A percentile compares a stretch with the other conserved stretches of the same genome.
Conservation (phyloP, 805 yeast genomes). For the Saturnispora saitoi region DNA sequence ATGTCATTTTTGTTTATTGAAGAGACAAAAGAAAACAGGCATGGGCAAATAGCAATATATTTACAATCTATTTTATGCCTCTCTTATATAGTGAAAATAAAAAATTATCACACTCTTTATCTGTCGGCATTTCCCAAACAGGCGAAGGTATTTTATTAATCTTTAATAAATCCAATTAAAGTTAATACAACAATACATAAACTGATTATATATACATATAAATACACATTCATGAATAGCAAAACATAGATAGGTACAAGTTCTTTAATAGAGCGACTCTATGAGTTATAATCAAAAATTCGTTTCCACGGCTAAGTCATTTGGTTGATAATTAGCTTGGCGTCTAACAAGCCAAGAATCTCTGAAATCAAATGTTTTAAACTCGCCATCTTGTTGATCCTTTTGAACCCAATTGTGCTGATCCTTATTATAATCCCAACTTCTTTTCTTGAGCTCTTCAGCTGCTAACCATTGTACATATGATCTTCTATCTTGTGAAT, state of each 20-base stretch:
- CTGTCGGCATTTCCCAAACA: no score
- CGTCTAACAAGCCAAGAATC: constrained; percentile 27
- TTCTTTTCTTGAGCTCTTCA: constrained; percentile 18
- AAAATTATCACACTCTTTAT: no score
- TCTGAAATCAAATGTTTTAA: constrained; percentile 27
- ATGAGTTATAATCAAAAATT: no score
- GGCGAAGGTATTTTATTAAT: no score
- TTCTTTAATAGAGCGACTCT: no score
- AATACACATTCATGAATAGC: background rate
- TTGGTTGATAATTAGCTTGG: constrained; percentile 21
- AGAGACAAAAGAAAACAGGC: background rate
- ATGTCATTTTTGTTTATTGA: background rate
- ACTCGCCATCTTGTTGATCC: constrained; percentile 18
- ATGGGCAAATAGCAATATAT: background rate
- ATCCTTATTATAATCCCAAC: constrained; percentile 14
- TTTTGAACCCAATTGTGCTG: constrained; percentile 14
- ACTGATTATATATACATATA: background rate
- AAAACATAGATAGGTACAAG: background rate
- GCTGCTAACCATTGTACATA: constrained; percentile 27
- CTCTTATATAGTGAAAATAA: no score
- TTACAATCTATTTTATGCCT: background rate
- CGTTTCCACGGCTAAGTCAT: constrained; percentile 19
- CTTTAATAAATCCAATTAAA: background rate
- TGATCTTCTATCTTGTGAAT: constrained; percentile 29
- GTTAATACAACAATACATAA: background rate